A percentile compares a stretch with the other conserved stretches of the same genome.
Conservation (phyloP, 1,284 basidiomycete genomes). For the Apiotrichum brassicae region DNA sequence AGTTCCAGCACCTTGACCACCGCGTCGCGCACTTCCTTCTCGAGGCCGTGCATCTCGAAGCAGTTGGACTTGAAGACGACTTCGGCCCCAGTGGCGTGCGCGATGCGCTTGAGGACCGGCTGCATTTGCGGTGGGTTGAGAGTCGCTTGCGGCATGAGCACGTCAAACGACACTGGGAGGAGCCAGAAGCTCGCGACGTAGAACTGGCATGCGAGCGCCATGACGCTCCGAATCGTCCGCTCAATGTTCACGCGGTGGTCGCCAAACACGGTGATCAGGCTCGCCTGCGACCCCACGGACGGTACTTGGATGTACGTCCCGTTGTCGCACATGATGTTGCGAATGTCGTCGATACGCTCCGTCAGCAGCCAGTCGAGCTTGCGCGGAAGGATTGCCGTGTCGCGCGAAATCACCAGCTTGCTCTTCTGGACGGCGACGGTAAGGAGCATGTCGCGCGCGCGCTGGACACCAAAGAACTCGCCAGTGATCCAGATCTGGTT, state of each 20-base stretch:
- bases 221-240: conserved; percentile 87
- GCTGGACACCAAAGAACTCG: conserved; percentile 92
- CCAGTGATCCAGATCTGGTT: conserved; percentile 94
- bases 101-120: conserved; percentile 77
- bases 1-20: conserved; percentile 81
- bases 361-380: conserved; percentile 98
- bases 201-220: conserved; percentile 92
- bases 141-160: conserved; percentile 66
- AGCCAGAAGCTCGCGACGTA: conserved; percentile 96
- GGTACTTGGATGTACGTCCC: conserved; percentile 94
- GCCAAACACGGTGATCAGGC: conserved; percentile 87
- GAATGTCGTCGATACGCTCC: conserved; percentile 84
- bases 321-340: conserved; percentile 89
- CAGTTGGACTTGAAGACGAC: conserved; percentile 96
- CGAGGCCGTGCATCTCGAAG: conserved; percentile 95
- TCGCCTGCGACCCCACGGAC: conserved; percentile 62
- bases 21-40: conserved; percentile 81
- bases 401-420: conserved; percentile 83
- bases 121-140: conserved; percentile 80
- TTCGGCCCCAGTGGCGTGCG: conserved; percentile 81
- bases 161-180: conserved; percentile 86
- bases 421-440: conserved; percentile 84
- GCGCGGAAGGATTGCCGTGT: conserved; percentile 87
- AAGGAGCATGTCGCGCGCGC: conserved; percentile 90
- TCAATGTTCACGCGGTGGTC: conserved; percentile 94